Percentiles rank a stretch among this genome's conserved stretches.
phyloP scores from a whole-genome alignment of 192 early-diverging fungal species.

The Obelidium mucronatum region DNA sequence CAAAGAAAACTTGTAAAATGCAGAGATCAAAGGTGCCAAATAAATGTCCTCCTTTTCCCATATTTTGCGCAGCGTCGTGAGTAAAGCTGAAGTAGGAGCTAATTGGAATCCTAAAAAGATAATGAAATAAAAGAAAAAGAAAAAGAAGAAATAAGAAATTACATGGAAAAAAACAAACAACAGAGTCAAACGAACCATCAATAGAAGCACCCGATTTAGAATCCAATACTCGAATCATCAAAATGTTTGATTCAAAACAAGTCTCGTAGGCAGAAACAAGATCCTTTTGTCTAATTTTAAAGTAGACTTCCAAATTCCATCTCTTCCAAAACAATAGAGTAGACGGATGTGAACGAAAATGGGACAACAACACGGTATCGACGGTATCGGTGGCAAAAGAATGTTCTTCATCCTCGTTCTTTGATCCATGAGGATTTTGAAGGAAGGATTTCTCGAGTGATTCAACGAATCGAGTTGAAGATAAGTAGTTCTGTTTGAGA shows the following conservation, averaged over 20 bases:
- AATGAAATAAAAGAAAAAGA: neutral
- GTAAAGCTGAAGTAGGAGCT: neutral
- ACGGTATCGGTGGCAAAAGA: too few species aligned
- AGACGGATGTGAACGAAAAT: conserved; percentile 35
- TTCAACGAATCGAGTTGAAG: conserved; percentile 23
- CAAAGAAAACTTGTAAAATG: conserved; percentile 24
- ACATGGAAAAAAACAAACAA: too few species aligned
- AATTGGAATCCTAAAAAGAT: conserved; percentile 3
- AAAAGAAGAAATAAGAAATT: neutral
- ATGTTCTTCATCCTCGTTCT: too few species aligned
- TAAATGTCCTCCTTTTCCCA: conserved; percentile 14
- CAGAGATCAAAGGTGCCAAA: neutral
- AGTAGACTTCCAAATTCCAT: conserved; percentile 58
- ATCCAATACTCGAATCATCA: neutral
- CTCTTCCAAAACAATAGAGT: conserved; percentile 51
- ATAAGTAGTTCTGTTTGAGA: conserved; percentile 30
- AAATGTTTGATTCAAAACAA: conserved; percentile 3
- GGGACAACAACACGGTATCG: too few species aligned
- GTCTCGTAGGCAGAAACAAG: conserved; percentile 47
- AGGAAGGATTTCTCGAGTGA: conserved; percentile 17
- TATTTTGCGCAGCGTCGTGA: neutral
- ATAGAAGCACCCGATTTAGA: neutral
- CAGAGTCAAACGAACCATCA: neutral
- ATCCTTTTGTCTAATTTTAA: conserved; percentile 52
- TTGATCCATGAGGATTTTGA: neutral